These are phyloP conservation scores for Flaveria robusta DNA, from an alignment of 129 eudicot genomes.

Conservation along the genomic window DNA sequence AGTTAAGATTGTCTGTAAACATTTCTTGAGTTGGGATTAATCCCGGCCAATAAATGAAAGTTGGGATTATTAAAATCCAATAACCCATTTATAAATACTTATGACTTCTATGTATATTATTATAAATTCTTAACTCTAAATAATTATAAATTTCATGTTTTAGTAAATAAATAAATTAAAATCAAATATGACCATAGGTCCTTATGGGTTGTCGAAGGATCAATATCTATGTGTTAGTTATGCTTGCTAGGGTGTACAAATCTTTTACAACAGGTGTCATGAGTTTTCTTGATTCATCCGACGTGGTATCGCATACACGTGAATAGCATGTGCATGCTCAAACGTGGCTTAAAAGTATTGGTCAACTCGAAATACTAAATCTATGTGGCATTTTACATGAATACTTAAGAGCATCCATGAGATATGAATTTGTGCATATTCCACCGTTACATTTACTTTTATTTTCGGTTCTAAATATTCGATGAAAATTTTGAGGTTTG, in stretches of 20 bases:
- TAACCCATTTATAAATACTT: neutral
- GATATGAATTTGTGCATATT: neutral
- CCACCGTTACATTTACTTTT: too few relatives aligned
- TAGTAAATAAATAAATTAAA: neutral
- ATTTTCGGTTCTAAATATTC: too few relatives aligned
- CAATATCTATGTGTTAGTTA: conserved; percentile 15
- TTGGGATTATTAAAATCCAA: too few relatives aligned
- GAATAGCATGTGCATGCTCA: neutral
- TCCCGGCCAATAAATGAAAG: too few relatives aligned
- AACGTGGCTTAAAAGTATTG: conserved; percentile 21
- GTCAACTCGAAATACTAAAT: neutral
- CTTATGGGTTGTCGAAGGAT: neutral
- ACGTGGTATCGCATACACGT: conserved; percentile 28
- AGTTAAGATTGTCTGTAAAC: too few relatives aligned
- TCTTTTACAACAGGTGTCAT: neutral
- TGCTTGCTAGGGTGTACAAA: conserved; percentile 24
- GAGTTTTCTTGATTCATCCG: neutral
- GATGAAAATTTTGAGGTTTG: too few relatives aligned
- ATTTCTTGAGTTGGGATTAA: too few relatives aligned
- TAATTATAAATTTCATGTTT: neutral
- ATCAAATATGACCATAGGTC: neutral
- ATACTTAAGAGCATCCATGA: neutral
- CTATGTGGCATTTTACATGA: conserved; percentile 14
- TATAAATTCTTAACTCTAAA: neutral
- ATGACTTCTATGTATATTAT: neutral